Conservation (phyloP, 441 rosid genomes). For the Populus hybrid region DNA sequence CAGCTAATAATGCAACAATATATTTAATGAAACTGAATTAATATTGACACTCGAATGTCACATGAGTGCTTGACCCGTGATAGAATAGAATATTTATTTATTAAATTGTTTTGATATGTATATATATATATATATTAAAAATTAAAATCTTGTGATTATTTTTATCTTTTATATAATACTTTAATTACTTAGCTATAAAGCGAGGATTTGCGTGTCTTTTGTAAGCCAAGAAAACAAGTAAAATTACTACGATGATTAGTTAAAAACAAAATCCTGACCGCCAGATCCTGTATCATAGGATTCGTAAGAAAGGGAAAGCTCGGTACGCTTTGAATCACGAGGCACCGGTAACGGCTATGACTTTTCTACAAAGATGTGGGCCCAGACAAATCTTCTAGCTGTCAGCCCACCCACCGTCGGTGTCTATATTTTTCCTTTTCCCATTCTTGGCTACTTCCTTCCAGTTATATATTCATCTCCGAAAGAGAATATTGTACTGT, state of each 20-base stretch:
- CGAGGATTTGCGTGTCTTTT: background rate
- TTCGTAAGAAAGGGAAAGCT: slow-evolving; percentile 11
- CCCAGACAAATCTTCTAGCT: slow-evolving; percentile 36
- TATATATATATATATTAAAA: too few species aligned
- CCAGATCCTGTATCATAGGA: slow-evolving; percentile 24
- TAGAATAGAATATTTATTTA: too few species aligned
- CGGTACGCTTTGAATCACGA: slow-evolving; percentile 20
- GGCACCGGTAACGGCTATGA: slow-evolving; percentile 23
- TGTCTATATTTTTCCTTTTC: background rate
- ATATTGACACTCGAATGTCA: too few species aligned
- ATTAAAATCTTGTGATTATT: too few species aligned
- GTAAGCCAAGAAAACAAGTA: background rate
- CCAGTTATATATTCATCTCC: background rate
- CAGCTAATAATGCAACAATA: too few species aligned
- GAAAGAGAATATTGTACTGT: background rate
- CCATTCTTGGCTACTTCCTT: background rate
- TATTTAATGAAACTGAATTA: too few species aligned
- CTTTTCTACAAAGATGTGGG: slow-evolving; percentile 15
- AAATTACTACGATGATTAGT: background rate
- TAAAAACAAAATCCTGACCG: slow-evolving; percentile 10
- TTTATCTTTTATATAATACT: too few species aligned
- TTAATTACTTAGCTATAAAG: too few species aligned
- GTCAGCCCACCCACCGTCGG: slow-evolving; percentile 18
- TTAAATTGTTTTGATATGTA: too few species aligned
- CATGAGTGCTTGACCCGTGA: too few species aligned